Evolutionary conservation across 2,329 filamentous ascomycete species (phyloP), one percentile per base, ranked within the genome.

Genomic region (Monosporascus sp.): DNA sequence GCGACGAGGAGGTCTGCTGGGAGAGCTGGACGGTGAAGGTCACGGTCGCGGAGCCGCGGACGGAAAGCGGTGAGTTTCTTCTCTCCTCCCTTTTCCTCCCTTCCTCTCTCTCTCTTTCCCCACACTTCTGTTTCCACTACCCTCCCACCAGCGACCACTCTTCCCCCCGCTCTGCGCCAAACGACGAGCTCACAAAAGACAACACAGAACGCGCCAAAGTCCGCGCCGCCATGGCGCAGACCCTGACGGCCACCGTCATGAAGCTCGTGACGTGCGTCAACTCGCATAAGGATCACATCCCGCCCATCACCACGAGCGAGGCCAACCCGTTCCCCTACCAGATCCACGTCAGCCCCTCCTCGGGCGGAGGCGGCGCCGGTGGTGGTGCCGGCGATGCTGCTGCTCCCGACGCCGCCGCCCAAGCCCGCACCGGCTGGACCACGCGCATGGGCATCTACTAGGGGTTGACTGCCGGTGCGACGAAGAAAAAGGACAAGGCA

Each of bases 1-100:
- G 84, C 24, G 93, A 97, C 60, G 92, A 97, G 69, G 92, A 97
- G 70, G 85, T 97, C 19, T 96, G 91, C 70, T 99, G 94, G 94
- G 94, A 97, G 78, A 86, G 85, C 66, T 99, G 94, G 94, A 91
- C 89, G 45, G 75, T 99, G 60, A 90, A 95, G 71, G 89, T 97
- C 49, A 95, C 91, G n/a, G 85, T 97, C 52, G 90, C 91, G 9
- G 91, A 91, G 63, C 92, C 93, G 31, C 79, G 88, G 65, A 96
- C 90, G 11, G 93, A 97, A 66, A 89, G 85, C 60, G 91, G 91
- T 95, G 75, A 63, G 85, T 68, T 44, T 48, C 27, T 52, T 45
- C 19, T 7, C 52, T 20, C n/a, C 5, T 24, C 53, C 37, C 24
- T 16, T 57, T 49, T 47, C 55, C 52, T 19, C 50, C 24, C 48